Evolutionary conservation across 208 protist species (phyloP).

Genomic region (Porcisia deanei): DNA sequence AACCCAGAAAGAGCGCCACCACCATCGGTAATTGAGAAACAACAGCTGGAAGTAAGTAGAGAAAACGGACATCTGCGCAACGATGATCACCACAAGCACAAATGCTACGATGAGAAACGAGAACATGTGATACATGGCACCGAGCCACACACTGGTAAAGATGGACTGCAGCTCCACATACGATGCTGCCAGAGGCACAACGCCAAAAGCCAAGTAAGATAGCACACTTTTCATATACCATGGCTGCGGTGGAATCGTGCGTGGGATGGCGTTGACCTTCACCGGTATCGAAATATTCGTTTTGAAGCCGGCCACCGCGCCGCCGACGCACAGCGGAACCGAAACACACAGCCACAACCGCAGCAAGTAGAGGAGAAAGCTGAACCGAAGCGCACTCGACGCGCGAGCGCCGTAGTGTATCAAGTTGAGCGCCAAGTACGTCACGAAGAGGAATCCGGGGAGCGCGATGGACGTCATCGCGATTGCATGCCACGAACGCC

Average conservation of each 20-base stretch:
- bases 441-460: slow-evolving; percentile 47
- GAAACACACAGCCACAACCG: slow-evolving; percentile 89
- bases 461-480: slow-evolving; percentile 43
- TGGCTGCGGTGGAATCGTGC: slow-evolving; percentile 88
- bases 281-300: slow-evolving; percentile 60
- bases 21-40: slow-evolving; percentile 94
- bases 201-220: slow-evolving; percentile 41
- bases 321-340: slow-evolving; percentile 90
- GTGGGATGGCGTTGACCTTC: slow-evolving; percentile 91
- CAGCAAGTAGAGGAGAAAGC: slow-evolving; percentile 31
- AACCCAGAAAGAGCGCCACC: slow-evolving; percentile 94
- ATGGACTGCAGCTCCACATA: slow-evolving; percentile 98
- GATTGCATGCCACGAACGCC: slow-evolving; percentile 83
- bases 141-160: slow-evolving; percentile 86
- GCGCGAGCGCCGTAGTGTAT: slow-evolving; percentile 46
- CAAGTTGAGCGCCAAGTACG: slow-evolving; percentile 61
- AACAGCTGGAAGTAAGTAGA: slow-evolving; percentile 96
- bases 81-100: slow-evolving; percentile 92
- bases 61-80: slow-evolving; percentile 94
- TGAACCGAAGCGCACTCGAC: slow-evolving; percentile 56
- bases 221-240: slow-evolving; percentile 59
- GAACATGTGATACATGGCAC: slow-evolving; percentile 96
- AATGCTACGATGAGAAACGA: slow-evolving; percentile 96
- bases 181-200: slow-evolving; percentile 97
- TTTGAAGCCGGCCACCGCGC: slow-evolving; percentile 90